Conservation (phyloP, 164 flowering plant genomes). For the Magnolia kwangsiensis region DNA sequence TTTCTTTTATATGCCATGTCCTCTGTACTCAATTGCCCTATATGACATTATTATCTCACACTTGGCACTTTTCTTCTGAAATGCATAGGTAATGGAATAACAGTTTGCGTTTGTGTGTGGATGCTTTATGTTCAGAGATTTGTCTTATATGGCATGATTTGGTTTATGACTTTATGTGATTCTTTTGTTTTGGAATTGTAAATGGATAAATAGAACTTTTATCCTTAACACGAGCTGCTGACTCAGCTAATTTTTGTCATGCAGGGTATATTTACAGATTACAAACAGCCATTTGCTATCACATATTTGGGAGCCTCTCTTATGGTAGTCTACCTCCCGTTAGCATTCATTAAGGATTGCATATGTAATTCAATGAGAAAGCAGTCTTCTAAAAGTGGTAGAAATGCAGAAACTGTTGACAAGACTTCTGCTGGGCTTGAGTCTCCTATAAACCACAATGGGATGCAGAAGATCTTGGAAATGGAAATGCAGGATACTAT, state of each 20-base stretch:
- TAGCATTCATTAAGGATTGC: conserved; percentile 88
- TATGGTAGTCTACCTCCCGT: conserved; percentile 88
- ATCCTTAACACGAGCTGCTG: background rate
- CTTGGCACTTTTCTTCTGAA: background rate
- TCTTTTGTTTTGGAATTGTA: background rate
- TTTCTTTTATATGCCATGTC: background rate
- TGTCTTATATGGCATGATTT: background rate
- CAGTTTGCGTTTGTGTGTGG: background rate
- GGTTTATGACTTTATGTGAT: background rate
- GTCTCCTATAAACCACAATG: conserved; percentile 48
- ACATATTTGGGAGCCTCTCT: conserved; percentile 98
- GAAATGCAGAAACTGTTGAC: conserved; percentile 30
- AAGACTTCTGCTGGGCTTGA: conserved; percentile 35
- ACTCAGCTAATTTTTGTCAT: conserved; percentile 4
- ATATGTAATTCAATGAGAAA: conserved; percentile 45
- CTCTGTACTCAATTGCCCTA: no score
- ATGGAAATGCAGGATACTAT: conserved; percentile 55
- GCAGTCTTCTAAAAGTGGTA: conserved; percentile 49
- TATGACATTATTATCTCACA: no score
- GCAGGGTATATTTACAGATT: conserved; percentile 77
- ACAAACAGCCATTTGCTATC: conserved; percentile 94
- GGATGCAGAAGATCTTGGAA: conserved; percentile 47
- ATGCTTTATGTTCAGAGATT: background rate
- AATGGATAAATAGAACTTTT: background rate
- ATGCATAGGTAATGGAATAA: background rate